phyloP scores from a whole-genome alignment of 2,329 filamentous ascomycete species.

The Aspergillus persii region DNA sequence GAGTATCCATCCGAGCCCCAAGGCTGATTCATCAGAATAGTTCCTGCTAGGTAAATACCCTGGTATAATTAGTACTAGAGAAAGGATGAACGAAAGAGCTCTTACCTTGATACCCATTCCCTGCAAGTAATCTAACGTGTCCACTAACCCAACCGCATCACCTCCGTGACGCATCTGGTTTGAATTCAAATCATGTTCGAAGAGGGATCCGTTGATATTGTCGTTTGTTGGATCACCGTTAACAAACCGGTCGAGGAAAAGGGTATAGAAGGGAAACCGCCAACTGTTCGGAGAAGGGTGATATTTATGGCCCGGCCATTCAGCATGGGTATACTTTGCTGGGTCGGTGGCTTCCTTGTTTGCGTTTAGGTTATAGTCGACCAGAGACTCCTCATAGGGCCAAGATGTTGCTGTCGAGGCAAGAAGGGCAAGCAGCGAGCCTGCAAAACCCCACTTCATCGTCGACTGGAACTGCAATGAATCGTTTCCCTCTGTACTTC shows the following conservation, averaged over 20 bases:
- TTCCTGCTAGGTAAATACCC: slow-evolving; percentile 63
- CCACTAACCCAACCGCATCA: slow-evolving; percentile 56
- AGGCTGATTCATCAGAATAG: slow-evolving; percentile 62
- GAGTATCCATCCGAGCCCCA: slow-evolving; percentile 63
- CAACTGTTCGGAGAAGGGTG: slow-evolving; percentile 58
- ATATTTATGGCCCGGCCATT: slow-evolving; percentile 55
- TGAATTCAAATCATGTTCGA: slow-evolving; percentile 59
- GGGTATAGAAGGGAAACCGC: slow-evolving; percentile 65
- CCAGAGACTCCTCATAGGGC: slow-evolving; percentile 51
- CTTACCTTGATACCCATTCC: slow-evolving; percentile 62
- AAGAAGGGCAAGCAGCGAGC: slow-evolving; percentile 29
- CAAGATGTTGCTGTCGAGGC: slow-evolving; percentile 27
- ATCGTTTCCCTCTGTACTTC: slow-evolving; percentile 2
- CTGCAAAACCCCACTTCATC: slow-evolving; percentile 33
- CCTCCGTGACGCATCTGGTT: slow-evolving; percentile 65
- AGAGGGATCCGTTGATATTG: slow-evolving; percentile 59
- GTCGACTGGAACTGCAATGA: slow-evolving; percentile 13
- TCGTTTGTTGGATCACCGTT: slow-evolving; percentile 66
- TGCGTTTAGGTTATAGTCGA: slow-evolving; percentile 60
- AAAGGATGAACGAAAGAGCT: neutral
- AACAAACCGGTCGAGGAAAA: slow-evolving; percentile 63
- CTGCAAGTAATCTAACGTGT: slow-evolving; percentile 63
- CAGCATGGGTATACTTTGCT: slow-evolving; percentile 56
- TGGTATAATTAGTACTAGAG: slow-evolving; percentile 22
- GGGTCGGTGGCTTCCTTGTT: slow-evolving; percentile 57